Base-by-base conservation (phyloP, 306 rosid genomes). In the Echinosophora koreensis region DNA sequence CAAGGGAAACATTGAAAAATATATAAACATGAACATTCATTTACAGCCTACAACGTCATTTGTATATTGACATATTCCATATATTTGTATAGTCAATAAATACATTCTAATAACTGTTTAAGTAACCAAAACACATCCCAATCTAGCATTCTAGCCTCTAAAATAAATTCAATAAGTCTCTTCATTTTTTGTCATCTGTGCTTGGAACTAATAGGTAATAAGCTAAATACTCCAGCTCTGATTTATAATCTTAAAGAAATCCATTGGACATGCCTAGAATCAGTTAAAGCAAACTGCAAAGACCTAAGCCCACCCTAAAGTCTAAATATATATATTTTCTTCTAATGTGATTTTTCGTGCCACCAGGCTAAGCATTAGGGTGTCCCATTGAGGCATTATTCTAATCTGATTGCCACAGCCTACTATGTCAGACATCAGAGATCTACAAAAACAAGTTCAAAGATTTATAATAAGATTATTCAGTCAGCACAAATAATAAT, bases 381-480 rank as follows among this genome's bases (percentile, higher is more conserved):
- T 35, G 38, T 1, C 38, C 38, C 38, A 35, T 35, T 35, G 39
- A 6, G 39, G 39, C 39, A 5, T 35, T 35, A 35, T 4, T 35
- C 39, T 35, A 35, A 7, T 44, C 13, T 2, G 14, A 50, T 50
- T 49, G 17, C 17, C 56, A 50, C 56, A 18, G n/a, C 15, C 17
- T 50, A 50, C 18, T 0, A 50, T 5, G 56, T 50, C 55, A 14
- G 3, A n/a, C n/a, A n/a, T n/a, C n/a, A n/a, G 22, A 50, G 5
- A 50, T n/a, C 56, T 16, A 50, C 18, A 5, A 15, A 35, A 7
- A 35, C 14, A 15, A 14, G 49, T 15, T 37, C 28, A 63, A 37
- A 38, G 69, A 63, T 16, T 63, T 63, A 63, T n/a, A 37, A 63
- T 32, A 63, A 63, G 32, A 63, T 37, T 8, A 63, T 8, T 63